Evolutionary conservation across 768 basidiomycete species (phyloP), one percentile per base, ranked within the genome.

Genomic region (Lactarius pseudohatsudake): DNA sequence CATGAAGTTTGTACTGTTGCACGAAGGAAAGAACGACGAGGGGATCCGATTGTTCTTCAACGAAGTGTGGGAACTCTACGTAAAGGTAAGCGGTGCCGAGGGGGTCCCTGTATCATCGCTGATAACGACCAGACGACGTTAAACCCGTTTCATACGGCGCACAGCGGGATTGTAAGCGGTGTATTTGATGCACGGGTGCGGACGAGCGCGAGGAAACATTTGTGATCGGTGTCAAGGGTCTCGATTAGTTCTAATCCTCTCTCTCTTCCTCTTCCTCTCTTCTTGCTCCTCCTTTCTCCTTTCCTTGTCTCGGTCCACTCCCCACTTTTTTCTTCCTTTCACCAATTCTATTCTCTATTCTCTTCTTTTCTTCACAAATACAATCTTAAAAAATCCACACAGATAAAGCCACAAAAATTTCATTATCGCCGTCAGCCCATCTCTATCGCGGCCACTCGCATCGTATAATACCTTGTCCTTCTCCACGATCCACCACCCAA

Each of bases 131-230:
- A 96, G 95, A 88, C 91, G 66, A 82, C 86, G 80, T 63, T 97
- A 77, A 99, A 97, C 73, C 96, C 97, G n/a, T 99, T 99, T 79
- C 92, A 98, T 72, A 92, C 90, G 4, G 90, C 91, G 38, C 94
- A 98, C 74, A 90, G 86, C 47, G 78, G 82, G 56, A 94, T 98
- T 71, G 84, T 88, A 64, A 95, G 91, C 74, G 74, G 77, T 20
- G 82, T 87, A 5, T 98, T 98, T 79, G 96, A 98, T 75, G 80
- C 80, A 6, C 84, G 92, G 53, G 89, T 98, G 1, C 82, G 92
- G 67, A 87, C 89, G 22, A 91, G 89, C 77, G 97, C 96, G 60
- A 91, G 88, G 78, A 92, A 90, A 80, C 79, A 93, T 76, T 78
- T 98, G 72, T 88, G 71, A 71, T 40, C 58, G 58, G 57, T 41